phyloP scores from a whole-genome alignment of 2,329 filamentous ascomycete species.

The Lasiodiplodia citricola region DNA sequence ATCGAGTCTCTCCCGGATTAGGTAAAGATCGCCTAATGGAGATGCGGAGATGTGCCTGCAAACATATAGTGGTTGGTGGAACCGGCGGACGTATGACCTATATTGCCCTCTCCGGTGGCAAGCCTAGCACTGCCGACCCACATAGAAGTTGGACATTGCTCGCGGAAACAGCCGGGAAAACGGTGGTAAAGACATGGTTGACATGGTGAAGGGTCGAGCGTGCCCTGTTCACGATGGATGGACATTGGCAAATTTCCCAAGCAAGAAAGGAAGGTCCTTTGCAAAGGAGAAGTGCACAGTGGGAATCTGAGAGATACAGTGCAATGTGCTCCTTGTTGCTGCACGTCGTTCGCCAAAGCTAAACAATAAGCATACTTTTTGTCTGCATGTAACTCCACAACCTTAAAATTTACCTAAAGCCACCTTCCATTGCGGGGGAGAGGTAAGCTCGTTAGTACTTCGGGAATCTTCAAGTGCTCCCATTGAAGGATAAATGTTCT shows the following conservation, averaged over 20 bases:
- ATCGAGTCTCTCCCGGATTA: background rate
- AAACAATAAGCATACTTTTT: slow-evolving; percentile 7
- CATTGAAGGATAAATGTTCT: background rate
- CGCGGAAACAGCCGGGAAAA: background rate
- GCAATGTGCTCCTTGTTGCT: background rate
- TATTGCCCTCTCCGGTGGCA: background rate
- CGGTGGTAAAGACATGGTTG: background rate
- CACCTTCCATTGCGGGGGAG: background rate
- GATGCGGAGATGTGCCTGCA: slow-evolving; percentile 7
- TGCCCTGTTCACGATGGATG: background rate
- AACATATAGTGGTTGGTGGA: background rate
- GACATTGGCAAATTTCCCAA: background rate
- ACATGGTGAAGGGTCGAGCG: background rate
- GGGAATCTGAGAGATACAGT: background rate
- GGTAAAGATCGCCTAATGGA: background rate
- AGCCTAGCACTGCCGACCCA: background rate
- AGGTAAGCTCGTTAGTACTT: no score
- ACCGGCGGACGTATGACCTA: background rate
- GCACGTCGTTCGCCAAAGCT: background rate
- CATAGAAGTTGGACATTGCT: background rate
- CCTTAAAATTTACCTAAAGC: background rate
- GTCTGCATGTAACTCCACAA: slow-evolving; percentile 3
- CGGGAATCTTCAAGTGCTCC: background rate
- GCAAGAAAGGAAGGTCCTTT: background rate
- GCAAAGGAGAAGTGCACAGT: background rate